These are phyloP conservation scores for Ophiostoma quercus DNA, from an alignment of 2,329 filamentous ascomycete species.

Conservation along the genomic window DNA sequence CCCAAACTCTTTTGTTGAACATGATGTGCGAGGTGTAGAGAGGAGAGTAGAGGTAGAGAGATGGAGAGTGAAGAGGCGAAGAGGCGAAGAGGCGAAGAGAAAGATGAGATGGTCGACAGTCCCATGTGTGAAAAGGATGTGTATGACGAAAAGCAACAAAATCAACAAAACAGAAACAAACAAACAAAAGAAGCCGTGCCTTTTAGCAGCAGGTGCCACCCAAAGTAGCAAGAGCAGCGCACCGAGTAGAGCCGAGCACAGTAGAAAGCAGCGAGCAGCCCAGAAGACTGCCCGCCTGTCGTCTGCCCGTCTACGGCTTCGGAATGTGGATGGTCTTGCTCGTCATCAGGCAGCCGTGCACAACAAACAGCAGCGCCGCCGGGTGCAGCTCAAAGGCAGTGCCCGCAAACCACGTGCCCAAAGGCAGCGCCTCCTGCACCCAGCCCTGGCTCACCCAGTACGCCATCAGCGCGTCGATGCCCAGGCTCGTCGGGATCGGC, in stretches of 20 bases:
- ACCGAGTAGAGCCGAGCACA: neutral
- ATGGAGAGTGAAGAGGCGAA: neutral
- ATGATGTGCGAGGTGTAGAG: neutral
- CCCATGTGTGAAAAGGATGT: too few relatives aligned
- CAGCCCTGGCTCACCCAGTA: conserved; percentile 81
- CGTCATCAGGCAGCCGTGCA: conserved; percentile 92
- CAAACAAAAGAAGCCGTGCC: too few relatives aligned
- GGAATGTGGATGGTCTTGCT: conserved; percentile 93
- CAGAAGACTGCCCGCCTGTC: neutral
- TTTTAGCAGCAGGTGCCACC: too few relatives aligned
- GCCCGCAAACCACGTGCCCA: conserved; percentile 63
- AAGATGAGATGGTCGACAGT: too few relatives aligned
- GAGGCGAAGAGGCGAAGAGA: neutral
- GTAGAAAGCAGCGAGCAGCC: neutral
- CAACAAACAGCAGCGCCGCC: conserved; percentile 68
- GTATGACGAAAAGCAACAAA: too few relatives aligned
- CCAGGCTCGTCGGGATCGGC: conserved; percentile 85
- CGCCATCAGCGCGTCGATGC: conserved; percentile 76
- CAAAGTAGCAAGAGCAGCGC: too few relatives aligned
- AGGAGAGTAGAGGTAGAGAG: neutral
- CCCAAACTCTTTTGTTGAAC: neutral
- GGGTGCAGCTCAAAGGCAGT: conserved; percentile 78
- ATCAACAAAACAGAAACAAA: too few relatives aligned
- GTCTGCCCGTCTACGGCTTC: conserved; percentile 55
- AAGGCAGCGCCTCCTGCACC: conserved; percentile 72